Base-by-base conservation (phyloP, 805 yeast species). In the Maudiozyma barnettii region DNA sequence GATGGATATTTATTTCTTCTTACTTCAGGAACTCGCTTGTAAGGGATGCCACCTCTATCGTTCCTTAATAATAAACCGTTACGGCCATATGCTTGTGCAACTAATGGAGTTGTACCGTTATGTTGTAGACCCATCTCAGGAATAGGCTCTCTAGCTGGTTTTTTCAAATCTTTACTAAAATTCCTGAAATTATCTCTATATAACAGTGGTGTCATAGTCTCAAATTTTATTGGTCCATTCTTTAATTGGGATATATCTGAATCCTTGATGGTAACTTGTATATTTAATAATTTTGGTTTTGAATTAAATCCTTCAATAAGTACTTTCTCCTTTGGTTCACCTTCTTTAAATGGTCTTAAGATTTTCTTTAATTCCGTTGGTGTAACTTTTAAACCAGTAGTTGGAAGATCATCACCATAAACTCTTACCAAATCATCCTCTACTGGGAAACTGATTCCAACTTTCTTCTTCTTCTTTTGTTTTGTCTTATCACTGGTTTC, bases 41-140 rank as follows among this genome's bases (percentile, higher is more conserved):
- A 64, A n/a, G 68, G 65, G 18, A 64, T 39, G 7, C 67, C 66
- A 20, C 67, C 68, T 51, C 68, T 57, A 45, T 64, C 68, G 35
- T 61, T 60, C 39, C 60, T 54, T 23, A 64, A 42, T 16, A 64
- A 44, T 19, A 63, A 44, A 29, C 55, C 51, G 45, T 64, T 64
- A 51, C 54, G 61, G 39, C 68, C 68, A 50, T 63, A 64, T 2
- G 68, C 68, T 39, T 56, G 55, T 16, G 58, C 64, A 19, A 64
- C 55, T 18, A 63, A 47, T 8, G 66, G 65, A 10, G 51, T 48
- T 36, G 48, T 52, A 7, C 41, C 39, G 19, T 39, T 43, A 36
- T 49, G 36, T 8, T 33, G 26, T 5, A 31, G 8, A n/a, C 49
- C 51, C 10, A 48, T 30, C 14, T 43, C 44, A 3, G 51, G 48